Evolutionary conservation across 2,329 filamentous ascomycete genomes (phyloP), one percentile per base, ranked within the genome.

Genomic region (Neonectria sp.): DNA sequence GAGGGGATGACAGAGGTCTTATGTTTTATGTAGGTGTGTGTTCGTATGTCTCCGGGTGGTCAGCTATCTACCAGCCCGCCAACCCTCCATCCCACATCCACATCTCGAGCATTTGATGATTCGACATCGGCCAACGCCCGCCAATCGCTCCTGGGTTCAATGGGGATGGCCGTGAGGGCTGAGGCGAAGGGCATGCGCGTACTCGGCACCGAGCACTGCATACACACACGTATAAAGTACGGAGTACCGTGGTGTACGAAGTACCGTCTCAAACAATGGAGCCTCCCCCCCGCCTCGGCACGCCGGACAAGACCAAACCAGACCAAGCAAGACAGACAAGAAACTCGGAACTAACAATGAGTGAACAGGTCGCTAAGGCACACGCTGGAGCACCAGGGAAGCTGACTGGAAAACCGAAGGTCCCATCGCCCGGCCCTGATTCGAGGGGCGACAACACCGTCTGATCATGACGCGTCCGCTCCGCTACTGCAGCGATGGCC

Each of bases 381-480:
- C n/a, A 35, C 48, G 6, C 24, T 29, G 48, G 48, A 51, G 48
- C 21, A 31, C 17, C 43, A 29, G 33, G n/a, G n/a, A 53, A 53
- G 51, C 29, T 53, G 51, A 53, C 29, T 35, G 31, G 31, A 59
- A 57, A 60, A 27, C 55, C 35, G 25, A 65, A 60, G 55, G 52
- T 24, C 52, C 33, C 27, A 53, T 60, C 52, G 46, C 52, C 35
- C 45, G 49, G 40, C 43, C 51, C 52, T 55, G 63, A 65, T 61
- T 60, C 45, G 52, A 56, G 45, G 51, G 51, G 24, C 27, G 63
- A 43, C 53, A n/a, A 25, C 33, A 66, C 63, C 67, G 55, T 66
- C 63, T 55, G 58, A 74, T 57, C 73, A 76, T 76, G 74, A 76
- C 74, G 74, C 74, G 74, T 76, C 73, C 65, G 69, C 73, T 67